Percentiles rank a stretch among this genome's conserved stretches.
phyloP scores from a whole-genome alignment of 306 rosid species.

The Vigna trinervia region DNA sequence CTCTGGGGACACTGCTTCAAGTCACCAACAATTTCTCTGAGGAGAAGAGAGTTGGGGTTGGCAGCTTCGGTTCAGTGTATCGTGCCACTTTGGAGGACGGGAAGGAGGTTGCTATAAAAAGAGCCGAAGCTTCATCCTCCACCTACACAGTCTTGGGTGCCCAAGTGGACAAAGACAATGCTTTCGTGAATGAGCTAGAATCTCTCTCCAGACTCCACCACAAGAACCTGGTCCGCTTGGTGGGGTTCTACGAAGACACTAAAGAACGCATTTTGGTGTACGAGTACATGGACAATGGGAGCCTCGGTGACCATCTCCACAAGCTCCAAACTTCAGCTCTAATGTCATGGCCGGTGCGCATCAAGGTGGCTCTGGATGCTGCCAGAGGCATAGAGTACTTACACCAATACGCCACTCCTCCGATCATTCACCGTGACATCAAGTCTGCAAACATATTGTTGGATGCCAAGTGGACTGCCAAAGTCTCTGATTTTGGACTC shows the following conservation, averaged over 20 bases:
- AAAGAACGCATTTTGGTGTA: constrained; percentile 78
- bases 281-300: constrained; percentile 75
- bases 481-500: constrained; percentile 79
- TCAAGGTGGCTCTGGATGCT: constrained; percentile 73
- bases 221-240: constrained; percentile 70
- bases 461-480: constrained; percentile 61
- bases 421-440: constrained; percentile 81
- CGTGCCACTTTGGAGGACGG: constrained; percentile 68
- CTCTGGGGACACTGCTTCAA: constrained; percentile 50
- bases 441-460: constrained; percentile 75
- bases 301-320: constrained; percentile 80
- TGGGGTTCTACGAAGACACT: constrained; percentile 73
- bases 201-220: constrained; percentile 83
- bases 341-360: constrained; percentile 59
- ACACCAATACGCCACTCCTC: constrained; percentile 65
- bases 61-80: constrained; percentile 87
- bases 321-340: constrained; percentile 49
- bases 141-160: constrained; percentile 31
- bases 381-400: constrained; percentile 79
- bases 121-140: constrained; percentile 67
- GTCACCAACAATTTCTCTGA: constrained; percentile 73
- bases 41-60: constrained; percentile 69
- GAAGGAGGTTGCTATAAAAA: constrained; percentile 81
- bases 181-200: constrained; percentile 81
- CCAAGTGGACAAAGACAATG: constrained; percentile 80